Percentiles rank a stretch among this genome's conserved stretches.
Evolutionary conservation across 2,329 filamentous ascomycete genomes (phyloP).

Genomic region (Fusarium fujikuroi): DNA sequence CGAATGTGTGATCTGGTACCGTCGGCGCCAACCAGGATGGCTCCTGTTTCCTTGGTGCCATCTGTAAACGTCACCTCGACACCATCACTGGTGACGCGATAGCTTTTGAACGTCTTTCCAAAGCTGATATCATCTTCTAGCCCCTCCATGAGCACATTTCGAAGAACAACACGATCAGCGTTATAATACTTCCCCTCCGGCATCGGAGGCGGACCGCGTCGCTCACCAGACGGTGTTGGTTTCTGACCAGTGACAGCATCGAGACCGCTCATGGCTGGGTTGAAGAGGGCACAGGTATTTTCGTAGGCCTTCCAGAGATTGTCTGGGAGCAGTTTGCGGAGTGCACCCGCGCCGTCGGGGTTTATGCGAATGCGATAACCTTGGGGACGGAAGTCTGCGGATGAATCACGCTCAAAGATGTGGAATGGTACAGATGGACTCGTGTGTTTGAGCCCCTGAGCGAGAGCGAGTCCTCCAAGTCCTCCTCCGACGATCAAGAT

Average conservation of each 20-base stretch:
- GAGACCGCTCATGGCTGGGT: not conserved
- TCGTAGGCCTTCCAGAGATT: not conserved
- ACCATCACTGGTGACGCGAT: rapidly evolving
- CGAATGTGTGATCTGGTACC: not conserved
- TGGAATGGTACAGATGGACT: not conserved
- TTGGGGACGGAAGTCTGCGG: not conserved
- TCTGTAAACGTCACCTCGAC: not conserved
- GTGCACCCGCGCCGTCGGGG: not conserved
- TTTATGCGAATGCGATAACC: not conserved
- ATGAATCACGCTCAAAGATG: not conserved
- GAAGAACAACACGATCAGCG: not conserved
- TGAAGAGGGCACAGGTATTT: not conserved
- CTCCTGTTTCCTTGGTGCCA: not conserved
- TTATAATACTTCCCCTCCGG: not conserved
- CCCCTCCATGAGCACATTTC: rapidly evolving
- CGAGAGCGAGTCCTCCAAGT: not conserved
- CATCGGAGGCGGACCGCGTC: not conserved
- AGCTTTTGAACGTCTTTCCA: not conserved
- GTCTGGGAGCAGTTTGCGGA: not conserved
- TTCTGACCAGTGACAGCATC: not conserved
- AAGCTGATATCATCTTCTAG: not conserved
- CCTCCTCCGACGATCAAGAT: not conserved
- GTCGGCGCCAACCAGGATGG: not conserved
- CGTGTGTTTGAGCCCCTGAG: not conserved
- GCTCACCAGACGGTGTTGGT: not conserved